Evolutionary conservation across 192 early-diverging fungal species (phyloP).

Genomic region (Backusella circina): DNA sequence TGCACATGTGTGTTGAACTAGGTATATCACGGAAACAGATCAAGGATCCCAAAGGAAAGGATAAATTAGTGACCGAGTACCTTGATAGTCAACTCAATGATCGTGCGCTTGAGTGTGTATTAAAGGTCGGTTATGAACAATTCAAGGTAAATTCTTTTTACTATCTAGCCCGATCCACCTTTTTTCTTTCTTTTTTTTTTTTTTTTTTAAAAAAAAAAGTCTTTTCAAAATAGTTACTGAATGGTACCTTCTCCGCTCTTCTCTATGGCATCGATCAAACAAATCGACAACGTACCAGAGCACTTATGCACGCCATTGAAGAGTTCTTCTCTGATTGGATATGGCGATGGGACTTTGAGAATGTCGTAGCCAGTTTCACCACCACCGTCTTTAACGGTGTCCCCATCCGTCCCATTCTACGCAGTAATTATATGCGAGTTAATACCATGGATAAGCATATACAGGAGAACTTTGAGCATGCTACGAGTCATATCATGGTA

Average conservation of each 20-base stretch:
- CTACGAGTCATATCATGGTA: constrained; percentile 19
- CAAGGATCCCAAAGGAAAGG: constrained; percentile 48
- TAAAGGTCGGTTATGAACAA: constrained; percentile 52
- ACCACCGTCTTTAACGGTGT: constrained; percentile 33
- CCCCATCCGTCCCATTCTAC: constrained; percentile 22
- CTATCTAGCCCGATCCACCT: too few relatives aligned
- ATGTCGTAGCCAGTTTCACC: constrained; percentile 25
- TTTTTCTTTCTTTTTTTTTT: too few relatives aligned
- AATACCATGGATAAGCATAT: constrained; percentile 14
- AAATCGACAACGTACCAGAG: constrained; percentile 27
- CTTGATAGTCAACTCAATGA: constrained; percentile 52
- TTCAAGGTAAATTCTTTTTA: constrained; percentile 43
- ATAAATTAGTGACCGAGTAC: constrained; percentile 48
- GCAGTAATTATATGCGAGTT: constrained; percentile 23
- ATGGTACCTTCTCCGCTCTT: constrained; percentile 35
- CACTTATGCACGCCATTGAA: constrained; percentile 39
- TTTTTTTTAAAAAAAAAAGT: too few relatives aligned
- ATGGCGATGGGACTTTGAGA: constrained; percentile 55
- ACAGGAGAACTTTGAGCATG: not conserved
- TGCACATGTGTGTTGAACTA: constrained; percentile 47
- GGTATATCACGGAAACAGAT: constrained; percentile 31
- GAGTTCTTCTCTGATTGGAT: constrained; percentile 63
- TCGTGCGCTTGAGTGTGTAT: constrained; percentile 36
- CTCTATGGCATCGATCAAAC: constrained; percentile 19
- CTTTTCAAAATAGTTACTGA: constrained; percentile 35